Evolutionary conservation across 129 eudicot genomes (phyloP).

Genomic region (Solidago caesia): DNA sequence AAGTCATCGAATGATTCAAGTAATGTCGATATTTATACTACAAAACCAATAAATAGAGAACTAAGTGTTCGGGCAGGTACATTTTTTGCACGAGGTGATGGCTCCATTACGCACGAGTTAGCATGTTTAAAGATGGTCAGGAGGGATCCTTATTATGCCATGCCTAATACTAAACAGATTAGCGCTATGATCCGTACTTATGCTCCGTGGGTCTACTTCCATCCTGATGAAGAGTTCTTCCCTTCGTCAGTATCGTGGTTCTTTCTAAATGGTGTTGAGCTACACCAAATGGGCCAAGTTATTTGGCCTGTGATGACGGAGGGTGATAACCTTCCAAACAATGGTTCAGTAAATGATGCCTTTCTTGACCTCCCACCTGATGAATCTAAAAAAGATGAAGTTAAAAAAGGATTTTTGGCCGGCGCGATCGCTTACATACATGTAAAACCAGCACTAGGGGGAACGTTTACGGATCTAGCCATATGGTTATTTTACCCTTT

Average conservation of each 20-base stretch:
- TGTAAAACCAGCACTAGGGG: constrained; percentile 36
- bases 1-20: not conserved
- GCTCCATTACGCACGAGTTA: not conserved
- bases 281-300: constrained; percentile 22
- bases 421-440: constrained; percentile 31
- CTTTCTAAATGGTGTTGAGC: constrained; percentile 35
- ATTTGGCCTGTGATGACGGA: constrained; percentile 5
- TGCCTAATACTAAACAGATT: constrained; percentile 39
- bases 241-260: constrained; percentile 46
- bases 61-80: constrained; percentile 37
- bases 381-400: constrained; percentile 14
- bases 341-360: constrained; percentile 28
- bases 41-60: constrained; percentile 17
- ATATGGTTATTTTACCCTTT: constrained; percentile 57
- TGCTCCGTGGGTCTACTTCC: constrained; percentile 39
- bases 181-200: constrained; percentile 21
- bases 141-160: constrained; percentile 9
- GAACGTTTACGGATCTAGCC: constrained; percentile 38
- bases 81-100: constrained; percentile 24
- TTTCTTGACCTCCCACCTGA: constrained; percentile 41
- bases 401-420: constrained; percentile 27
- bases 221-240: constrained; percentile 35
- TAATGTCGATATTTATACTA: constrained; percentile 17
- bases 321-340: constrained; percentile 38
- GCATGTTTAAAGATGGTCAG: constrained; percentile 32